A percentile compares a stretch with the other conserved stretches of the same genome.
Conservation (phyloP, 768 basidiomycete species). For the Tulasnella sp. region DNA sequence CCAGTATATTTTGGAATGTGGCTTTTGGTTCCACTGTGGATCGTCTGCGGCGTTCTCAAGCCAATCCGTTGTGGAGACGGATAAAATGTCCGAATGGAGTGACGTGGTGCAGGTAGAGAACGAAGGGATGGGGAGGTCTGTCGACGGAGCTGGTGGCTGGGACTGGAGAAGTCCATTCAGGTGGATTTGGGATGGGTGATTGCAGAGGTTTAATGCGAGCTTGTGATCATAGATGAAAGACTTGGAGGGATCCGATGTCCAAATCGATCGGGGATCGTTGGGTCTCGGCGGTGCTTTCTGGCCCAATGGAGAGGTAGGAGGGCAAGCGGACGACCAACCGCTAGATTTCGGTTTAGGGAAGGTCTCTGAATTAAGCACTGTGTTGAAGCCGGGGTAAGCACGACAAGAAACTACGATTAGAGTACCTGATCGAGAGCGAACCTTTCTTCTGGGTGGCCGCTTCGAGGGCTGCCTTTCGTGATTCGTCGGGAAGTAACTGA, state of each 20-base stretch:
- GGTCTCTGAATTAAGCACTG: slow-evolving; percentile 21
- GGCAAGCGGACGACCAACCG: slow-evolving; percentile 32
- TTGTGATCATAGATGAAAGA: slow-evolving; percentile 45
- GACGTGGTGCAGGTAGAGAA: slow-evolving; percentile 47
- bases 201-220: slow-evolving; percentile 45
- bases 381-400: slow-evolving; percentile 29
- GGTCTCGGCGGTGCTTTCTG: background rate
- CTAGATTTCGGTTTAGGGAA: slow-evolving; percentile 29
- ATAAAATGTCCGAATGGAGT: slow-evolving; percentile 49
- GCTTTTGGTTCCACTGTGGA: slow-evolving; percentile 1
- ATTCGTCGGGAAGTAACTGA: slow-evolving; percentile 34
- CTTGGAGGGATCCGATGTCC: slow-evolving; percentile 14
- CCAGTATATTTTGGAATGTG: slow-evolving; percentile 7
- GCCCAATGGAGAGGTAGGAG: slow-evolving; percentile 21
- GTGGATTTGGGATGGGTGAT: slow-evolving; percentile 34
- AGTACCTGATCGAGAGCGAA: slow-evolving; percentile 29
- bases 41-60: background rate
- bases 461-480: slow-evolving; percentile 30
- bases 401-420: slow-evolving; percentile 27
- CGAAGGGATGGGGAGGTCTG: slow-evolving; percentile 31
- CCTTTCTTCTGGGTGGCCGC: slow-evolving; percentile 32
- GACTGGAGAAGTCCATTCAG: slow-evolving; percentile 25
- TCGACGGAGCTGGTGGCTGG: background rate
- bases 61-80: background rate
- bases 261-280: slow-evolving; percentile 2